These are phyloP conservation scores for Dactylellina haptotyla DNA, from an alignment of 2,329 filamentous ascomycete genomes.

Conservation along the genomic window DNA sequence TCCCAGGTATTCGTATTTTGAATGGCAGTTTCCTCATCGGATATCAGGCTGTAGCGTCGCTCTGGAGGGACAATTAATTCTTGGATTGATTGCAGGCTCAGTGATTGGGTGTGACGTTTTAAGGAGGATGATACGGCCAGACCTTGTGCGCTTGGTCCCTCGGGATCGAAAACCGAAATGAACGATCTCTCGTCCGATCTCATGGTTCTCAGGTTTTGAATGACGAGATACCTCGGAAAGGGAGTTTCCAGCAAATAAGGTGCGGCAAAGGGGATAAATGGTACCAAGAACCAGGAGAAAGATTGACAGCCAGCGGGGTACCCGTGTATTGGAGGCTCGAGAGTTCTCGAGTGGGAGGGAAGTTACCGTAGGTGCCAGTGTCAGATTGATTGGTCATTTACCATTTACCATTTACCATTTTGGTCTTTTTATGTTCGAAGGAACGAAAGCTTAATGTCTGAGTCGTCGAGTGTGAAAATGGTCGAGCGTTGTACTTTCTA, in stretches of 20 bases:
- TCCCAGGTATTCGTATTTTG: constrained; percentile 19
- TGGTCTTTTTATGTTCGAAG: neutral
- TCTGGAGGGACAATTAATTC: neutral
- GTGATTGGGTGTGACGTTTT: constrained; percentile 3
- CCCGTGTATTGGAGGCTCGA: too few relatives aligned
- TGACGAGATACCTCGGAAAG: constrained; percentile 7
- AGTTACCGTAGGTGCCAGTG: too few relatives aligned
- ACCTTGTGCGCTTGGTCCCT: constrained; percentile 42
- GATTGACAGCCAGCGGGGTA: too few relatives aligned
- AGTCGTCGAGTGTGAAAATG: neutral
- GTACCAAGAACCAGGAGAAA: neutral
- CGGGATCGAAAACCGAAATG: constrained; percentile 46
- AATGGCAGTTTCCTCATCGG: constrained; percentile 24
- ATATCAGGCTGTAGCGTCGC: neutral
- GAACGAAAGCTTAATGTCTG: neutral
- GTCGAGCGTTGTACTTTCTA: too few relatives aligned
- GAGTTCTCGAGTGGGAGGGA: too few relatives aligned
- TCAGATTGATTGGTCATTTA: too few relatives aligned
- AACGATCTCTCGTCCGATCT: constrained; percentile 52
- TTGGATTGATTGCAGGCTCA: neutral
- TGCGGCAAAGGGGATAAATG: constrained; percentile 31
- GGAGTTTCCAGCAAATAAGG: constrained; percentile 35
- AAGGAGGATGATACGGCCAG: neutral
- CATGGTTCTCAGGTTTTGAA: constrained; percentile 1
- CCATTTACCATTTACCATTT: too few relatives aligned